Percentiles rank a stretch among this genome's conserved stretches.
These are phyloP conservation scores for Linderniella brevidens DNA, from an alignment of 257 asterid species.

Conservation along the genomic window DNA sequence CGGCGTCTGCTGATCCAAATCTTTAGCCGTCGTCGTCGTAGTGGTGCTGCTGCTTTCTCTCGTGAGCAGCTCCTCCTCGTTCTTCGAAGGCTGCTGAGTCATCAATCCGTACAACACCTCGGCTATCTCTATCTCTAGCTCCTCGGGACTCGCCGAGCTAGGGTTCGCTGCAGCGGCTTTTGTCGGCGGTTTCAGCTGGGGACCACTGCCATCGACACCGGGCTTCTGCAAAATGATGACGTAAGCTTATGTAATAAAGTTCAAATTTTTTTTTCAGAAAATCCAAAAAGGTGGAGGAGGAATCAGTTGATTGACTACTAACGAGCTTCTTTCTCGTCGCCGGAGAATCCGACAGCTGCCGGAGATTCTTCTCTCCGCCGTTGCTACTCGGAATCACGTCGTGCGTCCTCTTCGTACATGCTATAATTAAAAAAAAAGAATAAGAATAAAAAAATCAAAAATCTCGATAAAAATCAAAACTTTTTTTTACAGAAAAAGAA, in stretches of 20 bases:
- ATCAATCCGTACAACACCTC: conserved; percentile 76
- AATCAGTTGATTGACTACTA: conserved; percentile 16
- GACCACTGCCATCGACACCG: conserved; percentile 20
- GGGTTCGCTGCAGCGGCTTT: conserved; percentile 51
- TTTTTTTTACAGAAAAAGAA: background rate
- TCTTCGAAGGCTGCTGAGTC: conserved; percentile 55
- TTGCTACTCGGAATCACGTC: conserved; percentile 59
- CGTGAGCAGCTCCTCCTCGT: conserved; percentile 60
- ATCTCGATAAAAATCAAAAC: conserved; percentile 4
- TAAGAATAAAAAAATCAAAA: conserved; percentile 11
- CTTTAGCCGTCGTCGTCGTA: conserved; percentile 30
- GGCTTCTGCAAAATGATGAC: conserved; percentile 33
- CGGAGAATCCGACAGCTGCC: conserved; percentile 45
- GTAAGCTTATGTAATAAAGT: background rate
- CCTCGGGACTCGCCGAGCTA: conserved; percentile 64
- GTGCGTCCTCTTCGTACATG: conserved; percentile 69
- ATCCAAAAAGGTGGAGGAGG: background rate
- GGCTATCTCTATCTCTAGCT: conserved; percentile 87
- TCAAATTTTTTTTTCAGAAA: background rate
- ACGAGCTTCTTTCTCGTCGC: conserved; percentile 61
- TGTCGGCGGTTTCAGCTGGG: conserved; percentile 62
- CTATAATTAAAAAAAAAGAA: conserved; percentile 20
- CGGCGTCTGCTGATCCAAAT: conserved; percentile 53
- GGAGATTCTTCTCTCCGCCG: conserved; percentile 37
- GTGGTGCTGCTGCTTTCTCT: conserved; percentile 50